Evolutionary conservation across 768 basidiomycete genomes (phyloP).

Genomic region (Mycena kentingensis): DNA sequence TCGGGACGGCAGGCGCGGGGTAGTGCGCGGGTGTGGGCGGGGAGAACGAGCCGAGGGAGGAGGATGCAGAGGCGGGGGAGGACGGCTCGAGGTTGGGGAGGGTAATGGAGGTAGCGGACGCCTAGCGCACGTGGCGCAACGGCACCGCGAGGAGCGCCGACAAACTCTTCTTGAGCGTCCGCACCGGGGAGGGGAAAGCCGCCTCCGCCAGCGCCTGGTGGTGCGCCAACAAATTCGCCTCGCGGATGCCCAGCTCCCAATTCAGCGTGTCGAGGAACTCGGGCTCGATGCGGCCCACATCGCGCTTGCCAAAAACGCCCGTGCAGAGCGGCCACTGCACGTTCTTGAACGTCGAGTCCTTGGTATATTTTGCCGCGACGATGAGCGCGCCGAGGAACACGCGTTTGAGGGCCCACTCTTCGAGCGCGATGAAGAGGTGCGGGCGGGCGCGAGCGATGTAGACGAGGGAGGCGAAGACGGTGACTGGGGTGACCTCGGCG

Average conservation of each 20-base stretch:
- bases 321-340: conserved; percentile 59
- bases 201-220: not conserved
- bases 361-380: conserved; percentile 3
- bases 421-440: conserved; percentile 51
- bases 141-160: not conserved
- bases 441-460: conserved; percentile 47
- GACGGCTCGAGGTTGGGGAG: not conserved
- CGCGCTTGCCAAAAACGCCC: conserved; percentile 50
- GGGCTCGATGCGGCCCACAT: conserved; percentile 53
- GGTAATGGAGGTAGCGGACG: not conserved
- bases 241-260: conserved; percentile 46
- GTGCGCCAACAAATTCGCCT: conserved; percentile 33
- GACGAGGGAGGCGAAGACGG: not conserved
- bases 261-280: conserved; percentile 53
- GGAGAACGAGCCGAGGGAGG: not conserved
- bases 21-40: not conserved
- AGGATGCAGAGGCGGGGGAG: not conserved
- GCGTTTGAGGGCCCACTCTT: conserved; percentile 24
- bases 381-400: conserved; percentile 11
- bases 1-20: not conserved
- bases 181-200: not conserved
- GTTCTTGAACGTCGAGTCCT: conserved; percentile 34
- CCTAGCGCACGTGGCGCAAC: not conserved
- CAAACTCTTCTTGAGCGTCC: not conserved
- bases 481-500: not conserved